Evolutionary conservation across 192 early-diverging fungal species (phyloP).

Genomic region (Phycomyces blakesleeanus): DNA sequence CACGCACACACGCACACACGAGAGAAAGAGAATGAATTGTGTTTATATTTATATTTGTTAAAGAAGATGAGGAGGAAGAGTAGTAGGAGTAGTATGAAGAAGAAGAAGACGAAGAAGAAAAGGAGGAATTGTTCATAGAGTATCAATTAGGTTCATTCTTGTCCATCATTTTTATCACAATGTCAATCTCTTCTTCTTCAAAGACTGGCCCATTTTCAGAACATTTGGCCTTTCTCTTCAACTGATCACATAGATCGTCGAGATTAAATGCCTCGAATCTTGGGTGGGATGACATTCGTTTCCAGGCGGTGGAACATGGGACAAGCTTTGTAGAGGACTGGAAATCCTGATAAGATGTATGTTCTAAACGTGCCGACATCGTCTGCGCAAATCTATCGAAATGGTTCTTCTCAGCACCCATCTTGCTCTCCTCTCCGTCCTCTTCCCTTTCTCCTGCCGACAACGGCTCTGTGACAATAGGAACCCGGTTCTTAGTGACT

Average conservation of each 20-base stretch:
- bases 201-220: slow-evolving; percentile 54
- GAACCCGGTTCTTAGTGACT: slow-evolving; percentile 15
- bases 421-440: background rate
- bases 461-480: slow-evolving; percentile 16
- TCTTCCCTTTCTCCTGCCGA: background rate
- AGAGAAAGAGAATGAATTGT: too few species aligned
- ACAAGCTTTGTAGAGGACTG: slow-evolving; percentile 16
- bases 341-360: background rate
- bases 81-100: too few species aligned
- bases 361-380: background rate
- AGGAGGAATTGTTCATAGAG: too few species aligned
- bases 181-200: slow-evolving; percentile 35
- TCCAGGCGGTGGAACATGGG: slow-evolving; percentile 46
- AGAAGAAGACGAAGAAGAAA: too few species aligned
- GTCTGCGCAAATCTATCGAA: slow-evolving; percentile 5
- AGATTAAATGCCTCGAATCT: slow-evolving; percentile 50
- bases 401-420: background rate
- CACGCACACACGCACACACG: too few species aligned
- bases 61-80: too few species aligned
- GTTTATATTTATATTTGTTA: too few species aligned
- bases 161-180: slow-evolving; percentile 16
- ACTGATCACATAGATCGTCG: slow-evolving; percentile 40
- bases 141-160: too few species aligned
- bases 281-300: slow-evolving; percentile 48
- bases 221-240: slow-evolving; percentile 55